These are phyloP conservation scores for Lasiosphaeriaceae sp. DNA, from an alignment of 495 filamentous ascomycete genomes.

Conservation along the genomic window DNA sequence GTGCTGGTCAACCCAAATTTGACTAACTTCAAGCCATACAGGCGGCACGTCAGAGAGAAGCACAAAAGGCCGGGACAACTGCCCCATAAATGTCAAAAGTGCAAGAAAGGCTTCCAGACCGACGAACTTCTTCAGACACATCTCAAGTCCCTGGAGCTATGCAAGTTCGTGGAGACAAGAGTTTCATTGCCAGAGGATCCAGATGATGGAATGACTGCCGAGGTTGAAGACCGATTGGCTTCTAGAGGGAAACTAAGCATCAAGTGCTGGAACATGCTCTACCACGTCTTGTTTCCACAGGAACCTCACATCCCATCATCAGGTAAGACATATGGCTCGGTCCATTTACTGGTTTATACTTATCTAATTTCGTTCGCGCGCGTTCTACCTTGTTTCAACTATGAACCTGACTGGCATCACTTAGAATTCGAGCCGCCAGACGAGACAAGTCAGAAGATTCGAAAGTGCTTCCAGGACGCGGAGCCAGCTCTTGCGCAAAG, in stretches of 20 bases:
- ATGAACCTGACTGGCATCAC: background rate
- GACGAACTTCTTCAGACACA: background rate
- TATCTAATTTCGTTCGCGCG: too few relatives aligned
- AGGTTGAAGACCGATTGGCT: background rate
- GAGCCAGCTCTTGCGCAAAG: background rate
- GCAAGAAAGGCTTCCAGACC: background rate
- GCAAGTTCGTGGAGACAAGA: background rate
- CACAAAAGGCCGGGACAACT: background rate
- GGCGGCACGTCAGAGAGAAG: conserved; percentile 4
- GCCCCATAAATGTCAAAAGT: background rate
- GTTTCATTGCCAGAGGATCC: background rate
- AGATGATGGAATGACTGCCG: conserved; percentile 2
- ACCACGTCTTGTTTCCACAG: background rate
- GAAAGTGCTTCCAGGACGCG: background rate
- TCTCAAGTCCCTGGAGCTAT: background rate
- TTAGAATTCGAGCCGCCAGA: conserved; percentile 5
- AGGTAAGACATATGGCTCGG: background rate
- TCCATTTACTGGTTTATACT: too few relatives aligned
- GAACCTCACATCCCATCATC: background rate
- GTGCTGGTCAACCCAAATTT: background rate
- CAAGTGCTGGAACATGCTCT: background rate
- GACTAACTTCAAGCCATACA: background rate
- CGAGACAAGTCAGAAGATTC: background rate
- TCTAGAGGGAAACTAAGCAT: background rate
- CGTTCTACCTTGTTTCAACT: background rate